Conservation (phyloP, 495 filamentous ascomycete genomes). For the Aspergillus cristatus region DNA sequence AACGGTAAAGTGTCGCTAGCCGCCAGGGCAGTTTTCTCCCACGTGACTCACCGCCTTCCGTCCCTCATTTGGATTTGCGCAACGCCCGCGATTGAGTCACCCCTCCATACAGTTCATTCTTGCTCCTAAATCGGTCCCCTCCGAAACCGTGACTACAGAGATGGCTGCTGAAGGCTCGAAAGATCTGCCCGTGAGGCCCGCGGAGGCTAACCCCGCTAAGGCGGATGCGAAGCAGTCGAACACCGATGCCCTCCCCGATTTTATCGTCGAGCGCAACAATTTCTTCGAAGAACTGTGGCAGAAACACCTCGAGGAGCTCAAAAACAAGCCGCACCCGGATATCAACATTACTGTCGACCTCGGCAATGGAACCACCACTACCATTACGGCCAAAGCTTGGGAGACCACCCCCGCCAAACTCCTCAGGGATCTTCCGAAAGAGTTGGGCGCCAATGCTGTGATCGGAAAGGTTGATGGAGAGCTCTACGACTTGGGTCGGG, state of each 20-base stretch:
- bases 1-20: conserved; percentile 42
- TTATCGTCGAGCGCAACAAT: conserved; percentile 70
- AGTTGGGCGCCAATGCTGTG: conserved; percentile 47
- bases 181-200: conserved; percentile 32
- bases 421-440: conserved; percentile 43
- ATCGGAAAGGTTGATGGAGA: conserved; percentile 74
- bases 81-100: too few relatives aligned
- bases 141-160: conserved; percentile 7
- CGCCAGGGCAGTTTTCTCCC: conserved; percentile 30
- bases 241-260: conserved; percentile 56
- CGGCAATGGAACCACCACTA: conserved; percentile 34
- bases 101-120: conserved; percentile 5
- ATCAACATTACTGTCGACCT: conserved; percentile 43
- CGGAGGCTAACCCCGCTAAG: conserved; percentile 18
- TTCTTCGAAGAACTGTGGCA: conserved; percentile 85
- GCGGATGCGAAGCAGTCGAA: conserved; percentile 17
- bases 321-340: conserved; percentile 34
- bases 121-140: conserved; percentile 6
- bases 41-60: conserved; percentile 36
- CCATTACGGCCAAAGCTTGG: conserved; percentile 40
- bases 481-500: conserved; percentile 87
- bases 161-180: conserved; percentile 36
- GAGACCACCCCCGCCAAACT: conserved; percentile 47
- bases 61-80: conserved; percentile 12
- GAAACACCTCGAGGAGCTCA: conserved; percentile 63